A percentile compares a stretch with the other conserved stretches of the same genome.
These are phyloP conservation scores for Colletotrichum lini DNA, from an alignment of 2,329 filamentous ascomycete species.

Conservation along the genomic window DNA sequence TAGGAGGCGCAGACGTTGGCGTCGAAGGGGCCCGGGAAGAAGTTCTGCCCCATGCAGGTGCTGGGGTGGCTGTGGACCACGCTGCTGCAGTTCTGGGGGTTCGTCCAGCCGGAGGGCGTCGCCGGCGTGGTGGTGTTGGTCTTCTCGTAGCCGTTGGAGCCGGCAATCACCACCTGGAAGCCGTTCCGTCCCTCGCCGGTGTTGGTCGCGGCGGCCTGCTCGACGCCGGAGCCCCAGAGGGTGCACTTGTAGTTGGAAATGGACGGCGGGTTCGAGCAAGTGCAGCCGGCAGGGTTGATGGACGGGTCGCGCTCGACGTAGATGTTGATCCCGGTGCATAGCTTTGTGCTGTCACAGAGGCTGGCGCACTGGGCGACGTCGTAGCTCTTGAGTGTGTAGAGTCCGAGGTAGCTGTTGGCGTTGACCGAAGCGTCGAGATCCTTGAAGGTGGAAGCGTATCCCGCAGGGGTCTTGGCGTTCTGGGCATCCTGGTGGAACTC, in stretches of 20 bases:
- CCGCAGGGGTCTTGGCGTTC: background rate
- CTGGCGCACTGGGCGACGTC: slow-evolving; percentile 29
- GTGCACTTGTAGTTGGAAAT: slow-evolving; percentile 41
- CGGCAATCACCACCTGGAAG: slow-evolving; percentile 42
- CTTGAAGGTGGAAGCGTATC: slow-evolving; percentile 31
- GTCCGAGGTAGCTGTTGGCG: slow-evolving; percentile 38
- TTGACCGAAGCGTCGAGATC: slow-evolving; percentile 32
- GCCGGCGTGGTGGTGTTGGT: slow-evolving; percentile 33
- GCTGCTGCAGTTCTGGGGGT: slow-evolving; percentile 32
- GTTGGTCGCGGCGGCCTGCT: slow-evolving; percentile 40
- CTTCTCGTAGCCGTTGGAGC: slow-evolving; percentile 43
- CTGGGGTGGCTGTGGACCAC: slow-evolving; percentile 26
- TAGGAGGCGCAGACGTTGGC: slow-evolving; percentile 33
- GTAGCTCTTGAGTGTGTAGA: slow-evolving; percentile 34
- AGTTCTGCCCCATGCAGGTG: slow-evolving; percentile 38
- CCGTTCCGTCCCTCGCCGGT: slow-evolving; percentile 28
- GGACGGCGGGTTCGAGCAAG: slow-evolving; percentile 33
- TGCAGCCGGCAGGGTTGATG: slow-evolving; percentile 34
- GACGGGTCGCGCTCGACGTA: slow-evolving; percentile 40
- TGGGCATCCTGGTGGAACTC: slow-evolving; percentile 17
- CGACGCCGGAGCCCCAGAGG: slow-evolving; percentile 38
- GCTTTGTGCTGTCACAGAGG: slow-evolving; percentile 23
- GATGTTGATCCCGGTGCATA: slow-evolving; percentile 40
- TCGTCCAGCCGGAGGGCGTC: slow-evolving; percentile 37
- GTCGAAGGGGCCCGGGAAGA: slow-evolving; percentile 39